Base-by-base conservation (phyloP, 106 monocot genomes). In the Acorus gramineus region DNA sequence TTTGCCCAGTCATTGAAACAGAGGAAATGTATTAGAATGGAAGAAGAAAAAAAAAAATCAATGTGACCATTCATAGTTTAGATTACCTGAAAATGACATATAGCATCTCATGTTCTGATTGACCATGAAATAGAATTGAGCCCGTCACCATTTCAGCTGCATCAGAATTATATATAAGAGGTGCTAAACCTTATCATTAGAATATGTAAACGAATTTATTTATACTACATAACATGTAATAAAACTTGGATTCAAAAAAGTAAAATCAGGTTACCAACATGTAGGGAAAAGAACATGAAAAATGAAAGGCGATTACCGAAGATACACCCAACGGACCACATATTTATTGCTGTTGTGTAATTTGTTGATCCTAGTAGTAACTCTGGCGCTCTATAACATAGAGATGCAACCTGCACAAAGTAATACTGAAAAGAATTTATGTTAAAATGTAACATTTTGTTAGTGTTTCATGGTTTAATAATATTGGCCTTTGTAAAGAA, bases 251-350 rank as follows among this genome's bases (percentile, higher is more conserved):
- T 28, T 28, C 28, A 28, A 28, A 28, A 28, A 28, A 0, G 28
- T 28, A 28, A 28, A 28, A 28, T 28, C 28, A 28, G 28, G 28
- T 1, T 28, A 28, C 28, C 0, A 28, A 28, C 28, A 28, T 28
- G 28, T 28, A 28, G 28, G 28, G 28, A 28, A 28, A 28, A 28
- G 28, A 28, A 28, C 28, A 28, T 28, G 28, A 28, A 28, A 28
- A 28, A 59, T 28, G 2, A 52, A 52, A 4, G 3, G 50, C 50
- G 80, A 64, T 81, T 28, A 98, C 96, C 96, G 68, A 98, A 98
- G n/a, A 98, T 98, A 61, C 96, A 98, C n/a, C 96, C 96, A 50
- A 98, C 87, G 42, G 96, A 98, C 96, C 96, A 98, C 85, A 91
- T 98, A 69, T 98, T 91, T 53, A 98, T 87, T 56, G 85, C 96